Base-by-base conservation (phyloP, 768 basidiomycete species). In the Trametes cinnabarina region DNA sequence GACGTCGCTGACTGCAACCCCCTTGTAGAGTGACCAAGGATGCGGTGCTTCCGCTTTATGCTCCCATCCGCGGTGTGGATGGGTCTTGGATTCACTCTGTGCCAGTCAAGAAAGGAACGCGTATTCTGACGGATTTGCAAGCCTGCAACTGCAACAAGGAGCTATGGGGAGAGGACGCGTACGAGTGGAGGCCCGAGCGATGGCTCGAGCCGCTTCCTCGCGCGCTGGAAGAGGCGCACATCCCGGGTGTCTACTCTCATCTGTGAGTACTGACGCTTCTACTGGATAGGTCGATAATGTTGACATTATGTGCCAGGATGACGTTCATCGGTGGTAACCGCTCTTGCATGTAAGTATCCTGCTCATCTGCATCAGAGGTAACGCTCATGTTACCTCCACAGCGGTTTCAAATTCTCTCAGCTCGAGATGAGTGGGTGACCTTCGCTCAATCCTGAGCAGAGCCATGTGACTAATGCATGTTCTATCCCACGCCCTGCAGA, bases 11-110 rank as follows among this genome's bases (percentile, higher is more conserved):
- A 28, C 26, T 32, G 30, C 30, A 32, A 32, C 12, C 6, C 30
- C 12, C 30, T 12, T 8, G 14, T 51, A 62, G 66, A 7, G 47
- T 40, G 1, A 22, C 7, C 41, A 42, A 55, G 28, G 83, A 87
- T 63, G 82, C 85, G 60, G 65, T 82, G 2, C 76, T 88, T 7
- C 85, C 85, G 0, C 74, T 87, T n/a, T 73, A 70, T 17, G 66
- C 65, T 0, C 82, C 82, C 4, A 62, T 85, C 20, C 66, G 61
- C 10, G 79, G 78, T 0, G 58, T 67, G 0, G 65, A 75, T 0
- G 81, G 81, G 0, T 62, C 72, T 47, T 64, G 61, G 0, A 71
- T 79, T 7, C 65, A 74, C 25, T 69, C 65, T 5, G 65, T 86
- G 35, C 49, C 73, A 3, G 68, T 86, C 40, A 69, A 72, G 22